A percentile compares a stretch with the other conserved stretches of the same genome.
Evolutionary conservation across 2,329 filamentous ascomycete genomes (phyloP).

Genomic region (Cephalotrichum gorgonifer): DNA sequence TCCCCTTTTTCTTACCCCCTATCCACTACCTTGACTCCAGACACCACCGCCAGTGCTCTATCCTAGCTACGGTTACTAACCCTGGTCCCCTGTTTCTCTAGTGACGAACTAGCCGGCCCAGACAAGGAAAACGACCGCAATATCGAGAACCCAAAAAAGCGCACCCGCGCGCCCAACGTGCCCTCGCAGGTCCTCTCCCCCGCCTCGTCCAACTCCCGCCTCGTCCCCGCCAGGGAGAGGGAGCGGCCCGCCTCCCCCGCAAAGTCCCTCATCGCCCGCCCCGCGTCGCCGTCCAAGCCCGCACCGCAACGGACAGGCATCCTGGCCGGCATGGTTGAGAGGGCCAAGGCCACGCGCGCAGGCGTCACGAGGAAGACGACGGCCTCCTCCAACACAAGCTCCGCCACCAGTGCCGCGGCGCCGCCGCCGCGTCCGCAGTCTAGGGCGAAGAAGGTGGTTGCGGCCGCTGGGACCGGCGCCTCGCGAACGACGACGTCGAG

Average conservation of each 20-base stretch:
- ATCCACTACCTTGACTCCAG: not conserved
- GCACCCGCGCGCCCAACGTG: conserved; percentile 33
- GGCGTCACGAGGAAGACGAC: conserved; percentile 35
- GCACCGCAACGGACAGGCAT: conserved; percentile 21
- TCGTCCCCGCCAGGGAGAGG: conserved; percentile 34
- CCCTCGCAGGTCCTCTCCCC: conserved; percentile 64
- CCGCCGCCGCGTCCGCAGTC: too few relatives aligned
- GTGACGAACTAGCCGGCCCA: conserved; percentile 50
- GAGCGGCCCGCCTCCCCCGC: conserved; percentile 1
- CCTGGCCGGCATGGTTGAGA: conserved; percentile 41
- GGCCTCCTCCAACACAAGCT: conserved; percentile 30
- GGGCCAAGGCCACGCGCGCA: conserved; percentile 45
- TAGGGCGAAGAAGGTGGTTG: conserved; percentile 16
- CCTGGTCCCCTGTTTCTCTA: conserved; percentile 19
- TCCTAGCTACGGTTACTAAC: too few relatives aligned
- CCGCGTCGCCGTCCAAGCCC: conserved; percentile 44
- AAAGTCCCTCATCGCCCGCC: conserved; percentile 15
- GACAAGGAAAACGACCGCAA: conserved; percentile 70
- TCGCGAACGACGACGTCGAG: conserved; percentile 22
- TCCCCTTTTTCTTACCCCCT: conserved; percentile 3
- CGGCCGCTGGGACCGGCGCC: conserved; percentile 24
- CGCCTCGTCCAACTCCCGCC: conserved; percentile 69
- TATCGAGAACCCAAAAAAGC: conserved; percentile 62
- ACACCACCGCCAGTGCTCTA: not conserved
- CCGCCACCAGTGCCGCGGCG: conserved; percentile 20